A percentile compares a stretch with the other conserved stretches of the same genome.
These are phyloP conservation scores for Neurospora africana DNA, from an alignment of 495 filamentous ascomycete species.

Conservation along the genomic window DNA sequence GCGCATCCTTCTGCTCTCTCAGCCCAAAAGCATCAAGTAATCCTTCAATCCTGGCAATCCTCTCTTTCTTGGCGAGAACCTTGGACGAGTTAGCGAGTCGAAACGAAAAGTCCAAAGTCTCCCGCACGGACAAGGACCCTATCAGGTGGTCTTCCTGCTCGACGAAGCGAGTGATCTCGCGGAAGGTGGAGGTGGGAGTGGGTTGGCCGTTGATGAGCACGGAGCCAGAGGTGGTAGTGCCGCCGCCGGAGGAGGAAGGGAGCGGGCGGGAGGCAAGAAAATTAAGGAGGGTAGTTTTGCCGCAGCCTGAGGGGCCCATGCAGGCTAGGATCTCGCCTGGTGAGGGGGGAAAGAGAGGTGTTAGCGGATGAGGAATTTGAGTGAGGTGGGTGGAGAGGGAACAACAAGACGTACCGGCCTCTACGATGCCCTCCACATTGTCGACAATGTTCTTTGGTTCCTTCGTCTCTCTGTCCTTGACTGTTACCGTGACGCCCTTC, in stretches of 20 bases:
- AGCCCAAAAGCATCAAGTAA: constrained; percentile 75
- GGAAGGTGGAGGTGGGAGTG: constrained; percentile 28
- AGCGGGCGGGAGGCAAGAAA: constrained; percentile 62
- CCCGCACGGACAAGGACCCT: constrained; percentile 63
- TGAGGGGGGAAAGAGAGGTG: neutral
- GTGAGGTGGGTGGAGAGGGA: neutral
- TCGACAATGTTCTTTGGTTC: constrained; percentile 44
- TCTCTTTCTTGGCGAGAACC: constrained; percentile 39
- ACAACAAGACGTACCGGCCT: constrained; percentile 28
- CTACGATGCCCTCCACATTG: constrained; percentile 40
- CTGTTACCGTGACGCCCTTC: constrained; percentile 51
- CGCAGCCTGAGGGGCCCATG: constrained; percentile 67
- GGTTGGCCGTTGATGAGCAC: constrained; percentile 47
- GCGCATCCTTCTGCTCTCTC: constrained; percentile 52
- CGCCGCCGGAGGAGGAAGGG: neutral
- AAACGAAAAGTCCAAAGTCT: constrained; percentile 70
- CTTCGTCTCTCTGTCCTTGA: constrained; percentile 58
- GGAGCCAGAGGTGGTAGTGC: constrained; percentile 19
- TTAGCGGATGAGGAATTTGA: neutral
- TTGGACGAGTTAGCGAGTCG: constrained; percentile 49
- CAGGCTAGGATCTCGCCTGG: constrained; percentile 61
- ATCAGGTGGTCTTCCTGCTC: constrained; percentile 81
- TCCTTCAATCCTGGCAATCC: constrained; percentile 68
- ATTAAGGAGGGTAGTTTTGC: constrained; percentile 72
- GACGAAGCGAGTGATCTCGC: constrained; percentile 56